Percentiles rank a stretch among this genome's conserved stretches.
These are phyloP conservation scores for Talaromyces sp. DNA, from an alignment of 2,329 filamentous ascomycete genomes.

Conservation along the genomic window DNA sequence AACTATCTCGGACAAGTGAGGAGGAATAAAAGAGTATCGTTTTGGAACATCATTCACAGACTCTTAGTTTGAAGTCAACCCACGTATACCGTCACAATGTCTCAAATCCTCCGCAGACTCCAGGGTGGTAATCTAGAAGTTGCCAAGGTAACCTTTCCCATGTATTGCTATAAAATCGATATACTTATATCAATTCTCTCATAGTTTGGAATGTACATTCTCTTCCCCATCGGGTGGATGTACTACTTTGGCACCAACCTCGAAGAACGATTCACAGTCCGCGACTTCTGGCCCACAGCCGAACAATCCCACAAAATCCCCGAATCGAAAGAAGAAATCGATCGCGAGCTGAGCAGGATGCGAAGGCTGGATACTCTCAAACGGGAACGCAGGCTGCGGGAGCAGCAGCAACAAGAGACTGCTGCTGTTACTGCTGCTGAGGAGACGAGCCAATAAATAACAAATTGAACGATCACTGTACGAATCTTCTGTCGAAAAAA, in stretches of 20 bases:
- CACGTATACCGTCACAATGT: constrained; percentile 22
- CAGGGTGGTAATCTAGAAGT: constrained; percentile 87
- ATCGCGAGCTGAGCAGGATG: constrained; percentile 70
- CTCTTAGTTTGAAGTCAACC: neutral
- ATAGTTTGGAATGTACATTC: constrained; percentile 96
- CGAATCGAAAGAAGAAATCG: constrained; percentile 56
- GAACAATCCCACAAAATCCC: constrained; percentile 51
- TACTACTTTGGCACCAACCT: constrained; percentile 99
- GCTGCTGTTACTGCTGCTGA: constrained; percentile 13
- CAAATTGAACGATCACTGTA: neutral
- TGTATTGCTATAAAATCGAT: neutral
- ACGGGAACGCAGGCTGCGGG: constrained; percentile 43
- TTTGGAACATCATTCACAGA: neutral
- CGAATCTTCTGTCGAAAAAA: neutral
- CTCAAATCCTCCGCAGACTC: constrained; percentile 50
- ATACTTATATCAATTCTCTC: neutral
- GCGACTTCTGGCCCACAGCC: constrained; percentile 85
- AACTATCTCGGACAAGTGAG: neutral
- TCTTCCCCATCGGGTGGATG: constrained; percentile 99
- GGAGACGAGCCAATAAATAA: neutral
- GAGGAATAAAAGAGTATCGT: neutral
- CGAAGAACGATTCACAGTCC: constrained; percentile 81
- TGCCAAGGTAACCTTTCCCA: constrained; percentile 66
- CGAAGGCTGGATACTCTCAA: constrained; percentile 45
- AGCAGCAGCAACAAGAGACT: constrained; percentile 21